Base-by-base conservation (phyloP, 2,329 filamentous ascomycete species). In the Penicillium sp. region DNA sequence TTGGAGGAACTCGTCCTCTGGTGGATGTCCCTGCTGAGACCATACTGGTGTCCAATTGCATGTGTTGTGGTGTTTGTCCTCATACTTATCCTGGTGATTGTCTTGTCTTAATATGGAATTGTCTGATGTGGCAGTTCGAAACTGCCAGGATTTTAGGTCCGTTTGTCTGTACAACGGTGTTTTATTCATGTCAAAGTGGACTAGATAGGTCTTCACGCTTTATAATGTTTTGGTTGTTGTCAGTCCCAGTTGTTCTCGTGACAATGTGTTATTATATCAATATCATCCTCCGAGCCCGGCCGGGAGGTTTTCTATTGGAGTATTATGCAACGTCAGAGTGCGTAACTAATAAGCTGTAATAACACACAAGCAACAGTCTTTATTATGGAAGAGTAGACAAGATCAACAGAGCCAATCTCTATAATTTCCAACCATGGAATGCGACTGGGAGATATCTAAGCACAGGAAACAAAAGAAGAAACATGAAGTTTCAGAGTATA, bases 401-500 rank as follows among this genome's bases (percentile, higher is more conserved):
- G 3, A 33, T 19, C 48, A 40, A 43, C 13, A 3, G 7, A 23
- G 29, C 21, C 41, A 31, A 52, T 21, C 17, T 41, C 25, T 23
- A 15, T 23, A 21, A 51, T 15, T 38, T 35, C 13, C 53, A 35
- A 27, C 13, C 5, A 23, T 33, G 10, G 17, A n/a, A 19, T 40
- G 19, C n/a, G n/a, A 23, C 12, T 27, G 41, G 46, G 25, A 56
- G 19, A 57, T 37, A 57, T 47, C 38, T 51, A 57, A 48, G 46
- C 37, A 41, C 58, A 51, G 29, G 27, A 35, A 51, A 38, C 21
- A 46, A 38, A 53, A 54, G 21, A 19, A 29, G 25, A 48, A 45
- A 45, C 21, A 33, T 40, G 23, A 38, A 40, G 47, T 47, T 17
- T 47, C 41, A 50, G 45, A 47, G 55, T 59, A 56, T 60, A 50